Evolutionary conservation across 495 filamentous ascomycete genomes (phyloP), one percentile per base, ranked within the genome.

Genomic region (Penicillium antarcticum): DNA sequence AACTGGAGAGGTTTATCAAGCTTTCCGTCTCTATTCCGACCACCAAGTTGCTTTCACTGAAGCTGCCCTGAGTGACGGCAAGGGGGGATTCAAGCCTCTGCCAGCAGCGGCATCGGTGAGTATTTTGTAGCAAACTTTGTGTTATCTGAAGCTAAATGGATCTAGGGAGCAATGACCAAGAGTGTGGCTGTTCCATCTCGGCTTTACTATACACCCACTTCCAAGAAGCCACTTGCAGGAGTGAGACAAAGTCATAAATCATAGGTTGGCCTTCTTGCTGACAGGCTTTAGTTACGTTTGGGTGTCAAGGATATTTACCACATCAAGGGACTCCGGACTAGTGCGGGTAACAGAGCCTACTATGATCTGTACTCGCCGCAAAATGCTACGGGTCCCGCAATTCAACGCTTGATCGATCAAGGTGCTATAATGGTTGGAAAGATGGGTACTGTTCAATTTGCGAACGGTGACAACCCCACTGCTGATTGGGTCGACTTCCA

Each of bases 341-440:
- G 69, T 10, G 58, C 66, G 13, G 73, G 74, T 1, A 78, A 70
- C 42, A 68, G 70, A 24, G 63, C 73, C 16, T 78, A 58, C 35
- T 67, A 67, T 21, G 52, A 65, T 12, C 48, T 76, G 1, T 73
- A 79, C 33, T 49, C 63, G 6, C 48, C 61, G 2, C 47, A 55
- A 3, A 69, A 62, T 2, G 42, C 53, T 24, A 76, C 66, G 2
- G 69, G 62, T 10, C 37, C 63, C 11, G 62, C 61, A 14, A 57
- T 78, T 5, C 65, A 74, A 42, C 51, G 56, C 8, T 65, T 80
- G 1, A 51, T 78, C 12, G 61, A 74, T 46, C 56, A 62, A 2
- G 76, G 77, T 13, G 76, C 70, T n/a, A 56, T 78, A 6, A 46
- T 79, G 26, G 67, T 80, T 0, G 77, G 77, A 2, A 79, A 79